These are phyloP conservation scores for Lepiota brunneoincarnata DNA, from an alignment of 768 basidiomycete species.

Conservation along the genomic window DNA sequence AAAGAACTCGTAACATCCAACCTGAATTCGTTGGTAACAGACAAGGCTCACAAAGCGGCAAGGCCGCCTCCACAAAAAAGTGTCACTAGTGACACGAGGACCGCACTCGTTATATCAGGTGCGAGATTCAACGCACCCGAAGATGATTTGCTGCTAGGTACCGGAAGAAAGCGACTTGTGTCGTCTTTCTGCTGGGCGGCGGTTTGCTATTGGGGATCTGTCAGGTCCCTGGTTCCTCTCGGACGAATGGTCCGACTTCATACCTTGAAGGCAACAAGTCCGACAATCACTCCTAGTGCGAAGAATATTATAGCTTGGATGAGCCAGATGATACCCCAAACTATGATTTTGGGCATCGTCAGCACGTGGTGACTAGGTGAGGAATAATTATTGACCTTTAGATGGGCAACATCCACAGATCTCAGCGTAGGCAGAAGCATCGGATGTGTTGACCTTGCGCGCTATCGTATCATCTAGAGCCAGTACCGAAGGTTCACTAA, in stretches of 20 bases:
- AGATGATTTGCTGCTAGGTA: conserved; percentile 44
- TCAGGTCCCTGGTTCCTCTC: conserved; percentile 28
- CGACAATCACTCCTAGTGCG: conserved; percentile 70
- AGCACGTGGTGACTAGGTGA: conserved; percentile 12
- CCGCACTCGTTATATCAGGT: conserved; percentile 1
- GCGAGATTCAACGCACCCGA: conserved; percentile 22
- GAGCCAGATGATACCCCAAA: conserved; percentile 91
- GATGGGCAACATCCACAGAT: conserved; percentile 87
- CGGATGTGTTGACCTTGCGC: conserved; percentile 82
- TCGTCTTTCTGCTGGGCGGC: conserved; percentile 24
- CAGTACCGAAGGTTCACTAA: background rate
- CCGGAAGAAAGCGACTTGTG: conserved; percentile 53
- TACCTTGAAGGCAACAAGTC: conserved; percentile 81
- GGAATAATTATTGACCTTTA: conserved; percentile 44
- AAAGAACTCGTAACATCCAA: background rate
- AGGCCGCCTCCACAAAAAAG: background rate
- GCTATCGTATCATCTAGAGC: conserved; percentile 75
- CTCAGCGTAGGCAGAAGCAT: conserved; percentile 81
- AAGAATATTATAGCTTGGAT: conserved; percentile 74
- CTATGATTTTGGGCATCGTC: conserved; percentile 30
- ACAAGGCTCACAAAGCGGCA: background rate
- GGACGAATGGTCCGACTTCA: conserved; percentile 9
- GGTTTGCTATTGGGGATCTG: conserved; percentile 10
- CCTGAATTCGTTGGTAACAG: too few relatives aligned
- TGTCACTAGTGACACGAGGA: background rate